Evolutionary conservation across 2,329 filamentous ascomycete genomes (phyloP).

Genomic region (Pseudonectria foliicola): DNA sequence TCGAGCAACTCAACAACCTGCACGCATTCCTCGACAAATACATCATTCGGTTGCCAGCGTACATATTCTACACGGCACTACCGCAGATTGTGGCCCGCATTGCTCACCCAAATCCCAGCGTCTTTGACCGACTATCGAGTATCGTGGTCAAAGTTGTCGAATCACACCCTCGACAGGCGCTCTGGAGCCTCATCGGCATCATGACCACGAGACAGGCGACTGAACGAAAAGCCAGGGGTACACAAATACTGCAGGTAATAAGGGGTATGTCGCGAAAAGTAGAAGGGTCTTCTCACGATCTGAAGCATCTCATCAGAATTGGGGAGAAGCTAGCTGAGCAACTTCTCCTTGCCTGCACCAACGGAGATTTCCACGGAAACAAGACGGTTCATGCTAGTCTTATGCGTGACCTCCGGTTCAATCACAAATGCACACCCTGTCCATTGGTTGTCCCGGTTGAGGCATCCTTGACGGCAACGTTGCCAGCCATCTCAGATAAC

Average conservation of each 20-base stretch:
- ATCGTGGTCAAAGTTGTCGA: conserved; percentile 85
- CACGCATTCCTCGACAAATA: conserved; percentile 77
- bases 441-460: conserved; percentile 85
- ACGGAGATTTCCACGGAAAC: conserved; percentile 63
- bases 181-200: conserved; percentile 87
- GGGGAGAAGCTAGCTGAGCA: conserved; percentile 81
- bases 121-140: conserved; percentile 67
- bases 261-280: conserved; percentile 42
- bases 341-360: conserved; percentile 72
- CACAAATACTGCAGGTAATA: conserved; percentile 44
- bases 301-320: conserved; percentile 65
- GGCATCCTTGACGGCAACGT: conserved; percentile 69
- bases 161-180: conserved; percentile 79
- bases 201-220: conserved; percentile 67
- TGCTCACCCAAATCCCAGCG: conserved; percentile 70
- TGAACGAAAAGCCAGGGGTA: conserved; percentile 54
- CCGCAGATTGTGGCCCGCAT: conserved; percentile 96
- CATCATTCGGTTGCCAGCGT: conserved; percentile 62
- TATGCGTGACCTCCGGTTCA: conserved; percentile 71
- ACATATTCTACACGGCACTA: conserved; percentile 74
- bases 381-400: conserved; percentile 65
- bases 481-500: conserved; percentile 68
- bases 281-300: conserved; percentile 47
- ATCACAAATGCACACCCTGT: conserved; percentile 74
- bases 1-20: conserved; percentile 59